These are phyloP conservation scores for Dothiorella sarmentorum DNA, from an alignment of 2,329 filamentous ascomycete genomes.

Conservation along the genomic window DNA sequence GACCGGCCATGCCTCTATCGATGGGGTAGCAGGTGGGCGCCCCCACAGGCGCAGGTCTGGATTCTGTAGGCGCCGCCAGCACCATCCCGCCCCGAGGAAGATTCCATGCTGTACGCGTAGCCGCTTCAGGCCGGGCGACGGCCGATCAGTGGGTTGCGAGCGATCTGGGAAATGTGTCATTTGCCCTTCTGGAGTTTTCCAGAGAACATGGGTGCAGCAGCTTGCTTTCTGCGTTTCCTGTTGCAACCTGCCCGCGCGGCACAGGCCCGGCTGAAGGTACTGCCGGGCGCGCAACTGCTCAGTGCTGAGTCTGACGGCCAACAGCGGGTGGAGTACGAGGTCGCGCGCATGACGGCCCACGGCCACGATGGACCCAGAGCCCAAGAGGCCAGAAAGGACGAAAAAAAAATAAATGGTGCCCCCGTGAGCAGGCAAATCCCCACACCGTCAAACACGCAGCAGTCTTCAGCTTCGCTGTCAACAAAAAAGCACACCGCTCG, in stretches of 20 bases:
- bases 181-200: not conserved
- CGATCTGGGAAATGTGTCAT: not conserved
- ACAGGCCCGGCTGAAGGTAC: not conserved
- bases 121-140: not conserved
- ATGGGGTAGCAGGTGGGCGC: too few relatives aligned
- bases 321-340: not conserved
- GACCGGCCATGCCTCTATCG: too few relatives aligned
- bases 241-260: not conserved
- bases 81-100: not conserved
- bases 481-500: conserved; percentile 14
- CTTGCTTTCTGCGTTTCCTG: not conserved
- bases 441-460: conserved; percentile 9
- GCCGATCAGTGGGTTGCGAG: not conserved
- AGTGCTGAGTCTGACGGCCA: not conserved
- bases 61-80: too few relatives aligned
- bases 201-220: not conserved
- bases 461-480: conserved; percentile 14
- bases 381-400: too few relatives aligned
- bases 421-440: conserved; percentile 1
- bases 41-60: too few relatives aligned
- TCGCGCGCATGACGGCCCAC: not conserved
- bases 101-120: not conserved
- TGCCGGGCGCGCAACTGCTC: not conserved
- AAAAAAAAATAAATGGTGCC: not conserved
- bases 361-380: not conserved